Conservation (phyloP, 768 basidiomycete genomes). For the Kockovaella imperatae region DNA sequence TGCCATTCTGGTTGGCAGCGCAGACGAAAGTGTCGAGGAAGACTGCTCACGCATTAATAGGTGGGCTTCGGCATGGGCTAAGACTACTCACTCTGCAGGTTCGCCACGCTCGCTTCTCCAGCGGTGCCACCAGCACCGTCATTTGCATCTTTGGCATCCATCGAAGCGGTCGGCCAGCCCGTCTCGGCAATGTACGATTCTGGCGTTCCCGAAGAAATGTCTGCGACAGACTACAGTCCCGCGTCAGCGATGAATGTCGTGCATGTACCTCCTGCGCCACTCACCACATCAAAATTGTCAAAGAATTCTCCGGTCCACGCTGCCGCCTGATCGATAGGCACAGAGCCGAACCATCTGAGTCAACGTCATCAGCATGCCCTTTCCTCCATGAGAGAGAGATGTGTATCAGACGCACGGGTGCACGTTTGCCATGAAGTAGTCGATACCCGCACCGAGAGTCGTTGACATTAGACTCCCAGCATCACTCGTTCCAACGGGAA, state of each 20-base stretch:
- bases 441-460: slow-evolving; percentile 51
- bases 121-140: slow-evolving; percentile 64
- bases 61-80: no score
- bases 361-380: not conserved
- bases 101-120: slow-evolving; percentile 46
- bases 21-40: slow-evolving; percentile 86
- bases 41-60: slow-evolving; percentile 19
- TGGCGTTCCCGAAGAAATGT: slow-evolving; percentile 60
- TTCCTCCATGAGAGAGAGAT: not conserved
- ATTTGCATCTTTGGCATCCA: slow-evolving; percentile 47
- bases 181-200: slow-evolving; percentile 90
- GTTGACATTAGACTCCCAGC: slow-evolving; percentile 80
- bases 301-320: slow-evolving; percentile 79
- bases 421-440: slow-evolving; percentile 64
- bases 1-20: slow-evolving; percentile 69
- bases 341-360: slow-evolving; percentile 70
- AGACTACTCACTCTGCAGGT: slow-evolving; percentile 49
- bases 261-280: not conserved
- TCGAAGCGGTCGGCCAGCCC: slow-evolving; percentile 46
- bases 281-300: slow-evolving; percentile 54
- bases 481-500: slow-evolving; percentile 72
- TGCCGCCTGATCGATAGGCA: slow-evolving; percentile 59
- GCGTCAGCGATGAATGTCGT: not conserved
- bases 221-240: slow-evolving; percentile 46
- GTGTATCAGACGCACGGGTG: slow-evolving; percentile 52